Percentiles rank a stretch among this genome's conserved stretches.
Conservation (phyloP, 2,329 filamentous ascomycete species). For the Sporothrix luriei region DNA sequence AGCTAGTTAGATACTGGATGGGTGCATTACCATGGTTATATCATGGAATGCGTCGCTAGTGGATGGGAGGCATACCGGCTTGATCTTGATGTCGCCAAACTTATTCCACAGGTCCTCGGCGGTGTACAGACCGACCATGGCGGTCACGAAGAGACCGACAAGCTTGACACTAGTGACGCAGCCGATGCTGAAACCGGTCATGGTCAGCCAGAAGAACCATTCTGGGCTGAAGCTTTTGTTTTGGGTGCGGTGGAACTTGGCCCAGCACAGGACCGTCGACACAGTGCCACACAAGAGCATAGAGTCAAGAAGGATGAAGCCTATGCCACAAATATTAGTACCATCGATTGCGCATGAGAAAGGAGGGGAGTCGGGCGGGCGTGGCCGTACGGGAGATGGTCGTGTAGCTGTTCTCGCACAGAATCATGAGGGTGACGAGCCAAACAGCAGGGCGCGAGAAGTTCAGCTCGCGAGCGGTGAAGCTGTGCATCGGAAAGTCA, state of each 20-base stretch:
- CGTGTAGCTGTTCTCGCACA: constrained; percentile 99
- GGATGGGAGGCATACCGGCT: constrained; percentile 59
- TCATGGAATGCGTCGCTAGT: neutral
- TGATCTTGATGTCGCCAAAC: constrained; percentile 92
- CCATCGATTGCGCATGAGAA: neutral
- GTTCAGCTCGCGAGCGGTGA: constrained; percentile 86
- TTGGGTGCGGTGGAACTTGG: constrained; percentile 89
- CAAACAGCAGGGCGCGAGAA: constrained; percentile 86
- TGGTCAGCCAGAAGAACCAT: constrained; percentile 92
- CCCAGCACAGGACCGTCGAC: constrained; percentile 94
- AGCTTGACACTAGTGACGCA: constrained; percentile 99
- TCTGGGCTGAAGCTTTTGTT: constrained; percentile 82
- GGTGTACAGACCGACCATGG: constrained; percentile 92
- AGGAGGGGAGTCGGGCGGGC: neutral
- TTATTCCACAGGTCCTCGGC: constrained; percentile 97
- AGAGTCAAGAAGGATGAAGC: constrained; percentile 93
- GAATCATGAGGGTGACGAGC: constrained; percentile 93
- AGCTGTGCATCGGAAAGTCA: constrained; percentile 46
- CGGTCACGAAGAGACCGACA: constrained; percentile 93
- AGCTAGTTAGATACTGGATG: neutral
- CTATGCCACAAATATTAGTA: constrained; percentile 8
- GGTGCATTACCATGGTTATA: too few species aligned
- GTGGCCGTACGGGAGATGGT: constrained; percentile 75
- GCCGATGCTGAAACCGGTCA: constrained; percentile 93
- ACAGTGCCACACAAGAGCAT: constrained; percentile 99